phyloP scores from a whole-genome alignment of 345 rosid genomes.

The Murraya koenigii region DNA sequence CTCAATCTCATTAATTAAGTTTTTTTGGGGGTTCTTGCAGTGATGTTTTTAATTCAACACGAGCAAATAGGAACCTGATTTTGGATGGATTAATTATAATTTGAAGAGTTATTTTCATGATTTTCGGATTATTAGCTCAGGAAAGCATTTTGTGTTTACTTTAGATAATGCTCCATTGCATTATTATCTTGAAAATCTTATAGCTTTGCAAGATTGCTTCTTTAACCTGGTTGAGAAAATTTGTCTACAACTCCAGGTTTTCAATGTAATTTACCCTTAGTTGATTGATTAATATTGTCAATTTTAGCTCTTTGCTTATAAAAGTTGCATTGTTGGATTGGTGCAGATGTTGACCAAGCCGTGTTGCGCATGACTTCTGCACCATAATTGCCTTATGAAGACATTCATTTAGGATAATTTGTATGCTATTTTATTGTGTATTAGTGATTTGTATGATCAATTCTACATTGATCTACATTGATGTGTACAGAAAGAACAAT shows the following conservation, averaged over 20 bases:
- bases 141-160: neutral
- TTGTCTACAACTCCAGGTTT: neutral
- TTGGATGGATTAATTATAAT: neutral
- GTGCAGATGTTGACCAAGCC: conserved; percentile 17
- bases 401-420: neutral
- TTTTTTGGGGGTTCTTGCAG: neutral
- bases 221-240: neutral
- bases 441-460: neutral
- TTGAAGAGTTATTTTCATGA: neutral
- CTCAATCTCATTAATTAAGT: neutral
- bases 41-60: neutral
- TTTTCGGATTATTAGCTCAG: neutral
- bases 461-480: neutral
- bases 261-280: neutral
- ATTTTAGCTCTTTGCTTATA: neutral
- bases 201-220: neutral
- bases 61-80: neutral
- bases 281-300: neutral
- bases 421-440: neutral
- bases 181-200: neutral
- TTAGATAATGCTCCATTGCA: neutral
- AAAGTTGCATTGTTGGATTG: conserved; percentile 1
- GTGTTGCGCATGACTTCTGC: neutral
- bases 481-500: conserved; percentile 18
- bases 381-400: neutral